Conservation (phyloP, 148 eudicot species). For the Rhododendron vialii region DNA sequence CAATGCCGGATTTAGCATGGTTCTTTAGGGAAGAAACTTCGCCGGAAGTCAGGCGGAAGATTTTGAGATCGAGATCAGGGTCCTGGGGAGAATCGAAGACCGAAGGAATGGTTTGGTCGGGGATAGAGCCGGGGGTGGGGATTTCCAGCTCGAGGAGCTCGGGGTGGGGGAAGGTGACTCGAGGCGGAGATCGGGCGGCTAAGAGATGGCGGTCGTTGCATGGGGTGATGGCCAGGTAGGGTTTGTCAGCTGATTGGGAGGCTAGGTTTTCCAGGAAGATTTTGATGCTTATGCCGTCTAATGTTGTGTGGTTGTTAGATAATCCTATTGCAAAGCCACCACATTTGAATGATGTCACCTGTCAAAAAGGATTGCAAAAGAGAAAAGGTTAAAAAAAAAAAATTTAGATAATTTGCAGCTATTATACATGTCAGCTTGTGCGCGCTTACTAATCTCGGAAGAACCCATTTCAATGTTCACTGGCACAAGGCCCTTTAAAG, state of each 20-base stretch:
- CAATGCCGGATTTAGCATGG: slow-evolving; percentile 28
- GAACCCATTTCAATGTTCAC: too few relatives aligned
- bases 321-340: slow-evolving; percentile 84
- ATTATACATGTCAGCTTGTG: too few relatives aligned
- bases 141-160: slow-evolving; percentile 57
- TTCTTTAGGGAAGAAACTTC: slow-evolving; percentile 51
- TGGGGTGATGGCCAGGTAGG: slow-evolving; percentile 39
- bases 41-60: slow-evolving; percentile 40
- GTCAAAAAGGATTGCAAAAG: background rate
- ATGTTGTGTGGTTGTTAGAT: slow-evolving; percentile 63
- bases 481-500: too few relatives aligned
- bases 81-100: slow-evolving; percentile 42
- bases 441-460: too few relatives aligned
- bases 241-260: slow-evolving; percentile 52
- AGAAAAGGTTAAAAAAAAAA: too few relatives aligned
- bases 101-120: slow-evolving; percentile 13
- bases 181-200: slow-evolving; percentile 81
- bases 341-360: slow-evolving; percentile 83
- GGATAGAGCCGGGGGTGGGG: slow-evolving; percentile 9
- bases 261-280: slow-evolving; percentile 69
- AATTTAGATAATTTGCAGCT: too few relatives aligned
- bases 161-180: slow-evolving; percentile 67
- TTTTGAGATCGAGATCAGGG: slow-evolving; percentile 53
- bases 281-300: slow-evolving; percentile 71
- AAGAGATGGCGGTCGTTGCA: slow-evolving; percentile 64